Evolutionary conservation across 2,329 filamentous ascomycete genomes (phyloP).

Genomic region (Aspergillus jensenii): DNA sequence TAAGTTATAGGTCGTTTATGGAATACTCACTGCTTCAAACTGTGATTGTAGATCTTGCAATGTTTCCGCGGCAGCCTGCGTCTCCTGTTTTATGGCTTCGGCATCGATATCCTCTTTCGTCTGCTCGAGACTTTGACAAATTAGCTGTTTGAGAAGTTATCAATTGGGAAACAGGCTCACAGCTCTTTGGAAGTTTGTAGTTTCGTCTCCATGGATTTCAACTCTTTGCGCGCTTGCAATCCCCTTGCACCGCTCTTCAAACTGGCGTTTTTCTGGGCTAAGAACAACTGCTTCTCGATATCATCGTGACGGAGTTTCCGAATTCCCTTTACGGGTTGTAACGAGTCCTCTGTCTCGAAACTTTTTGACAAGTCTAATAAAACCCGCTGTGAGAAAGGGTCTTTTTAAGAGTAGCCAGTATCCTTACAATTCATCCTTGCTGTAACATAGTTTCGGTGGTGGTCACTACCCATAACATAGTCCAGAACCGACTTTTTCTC

Average conservation of each 20-base stretch:
- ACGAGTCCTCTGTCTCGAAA: constrained; percentile 57
- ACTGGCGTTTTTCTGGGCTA: constrained; percentile 70
- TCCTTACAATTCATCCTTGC: constrained; percentile 60
- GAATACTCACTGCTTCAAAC: constrained; percentile 57
- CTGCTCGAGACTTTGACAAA: constrained; percentile 46
- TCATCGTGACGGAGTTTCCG: constrained; percentile 63
- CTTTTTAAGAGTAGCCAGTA: neutral
- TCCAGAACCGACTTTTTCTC: constrained; percentile 58
- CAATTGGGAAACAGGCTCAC: constrained; percentile 40
- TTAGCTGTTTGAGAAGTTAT: neutral
- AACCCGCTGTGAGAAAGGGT: neutral
- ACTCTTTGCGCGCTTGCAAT: constrained; percentile 71
- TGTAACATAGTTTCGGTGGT: constrained; percentile 53
- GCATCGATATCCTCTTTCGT: constrained; percentile 57
- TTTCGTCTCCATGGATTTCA: constrained; percentile 67
- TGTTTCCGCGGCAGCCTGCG: constrained; percentile 67
- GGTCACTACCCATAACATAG: constrained; percentile 61
- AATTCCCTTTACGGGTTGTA: constrained; percentile 60
- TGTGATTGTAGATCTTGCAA: constrained; percentile 68
- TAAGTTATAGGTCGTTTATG: neutral
- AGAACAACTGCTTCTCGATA: constrained; percentile 63
- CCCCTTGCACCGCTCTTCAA: constrained; percentile 74
- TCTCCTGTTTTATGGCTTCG: constrained; percentile 62
- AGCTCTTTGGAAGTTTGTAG: constrained; percentile 57
- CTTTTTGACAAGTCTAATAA: constrained; percentile 56